A percentile compares a stretch with the other conserved stretches of the same genome.
Evolutionary conservation across 2,329 filamentous ascomycete species (phyloP).

Genomic region (Ophiocordyceps robertsii): DNA sequence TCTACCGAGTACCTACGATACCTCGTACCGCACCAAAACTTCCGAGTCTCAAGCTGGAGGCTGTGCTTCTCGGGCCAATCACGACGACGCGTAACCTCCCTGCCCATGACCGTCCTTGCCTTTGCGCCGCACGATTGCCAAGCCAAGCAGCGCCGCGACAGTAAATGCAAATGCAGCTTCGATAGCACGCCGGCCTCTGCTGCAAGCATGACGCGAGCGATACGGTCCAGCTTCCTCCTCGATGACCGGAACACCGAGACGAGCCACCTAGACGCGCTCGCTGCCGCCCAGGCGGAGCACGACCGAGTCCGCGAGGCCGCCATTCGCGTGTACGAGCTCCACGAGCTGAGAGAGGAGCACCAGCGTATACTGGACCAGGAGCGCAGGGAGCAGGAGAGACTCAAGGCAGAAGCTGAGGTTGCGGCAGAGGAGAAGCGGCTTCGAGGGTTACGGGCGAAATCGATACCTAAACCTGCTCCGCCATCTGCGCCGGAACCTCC

Average conservation of each 20-base stretch:
- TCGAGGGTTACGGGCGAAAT: slow-evolving; percentile 31
- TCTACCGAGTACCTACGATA: no score
- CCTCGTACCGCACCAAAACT: no score
- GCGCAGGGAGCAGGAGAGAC: slow-evolving; percentile 30
- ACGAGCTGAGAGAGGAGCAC: slow-evolving; percentile 31
- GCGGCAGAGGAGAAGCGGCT: slow-evolving; percentile 33
- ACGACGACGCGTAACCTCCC: not conserved
- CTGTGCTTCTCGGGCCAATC: not conserved
- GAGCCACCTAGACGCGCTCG: slow-evolving; percentile 51
- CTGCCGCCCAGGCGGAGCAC: slow-evolving; percentile 51
- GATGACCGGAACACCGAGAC: slow-evolving; percentile 49
- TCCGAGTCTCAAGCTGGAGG: no score
- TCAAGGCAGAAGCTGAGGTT: slow-evolving; percentile 29
- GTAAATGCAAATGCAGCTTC: slow-evolving; percentile 5
- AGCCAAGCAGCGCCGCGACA: not conserved
- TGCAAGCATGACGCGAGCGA: slow-evolving; percentile 28
- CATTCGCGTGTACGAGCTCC: slow-evolving; percentile 31
- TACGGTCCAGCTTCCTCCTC: slow-evolving; percentile 46
- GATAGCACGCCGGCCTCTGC: slow-evolving; percentile 6
- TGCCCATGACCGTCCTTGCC: no score
- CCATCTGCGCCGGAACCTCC: slow-evolving; percentile 9
- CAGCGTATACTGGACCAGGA: slow-evolving; percentile 29
- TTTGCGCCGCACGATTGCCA: no score
- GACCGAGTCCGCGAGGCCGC: slow-evolving; percentile 45
- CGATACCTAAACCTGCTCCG: slow-evolving; percentile 28